Conservation (phyloP, 345 rosid species). For the Populus simonii region DNA sequence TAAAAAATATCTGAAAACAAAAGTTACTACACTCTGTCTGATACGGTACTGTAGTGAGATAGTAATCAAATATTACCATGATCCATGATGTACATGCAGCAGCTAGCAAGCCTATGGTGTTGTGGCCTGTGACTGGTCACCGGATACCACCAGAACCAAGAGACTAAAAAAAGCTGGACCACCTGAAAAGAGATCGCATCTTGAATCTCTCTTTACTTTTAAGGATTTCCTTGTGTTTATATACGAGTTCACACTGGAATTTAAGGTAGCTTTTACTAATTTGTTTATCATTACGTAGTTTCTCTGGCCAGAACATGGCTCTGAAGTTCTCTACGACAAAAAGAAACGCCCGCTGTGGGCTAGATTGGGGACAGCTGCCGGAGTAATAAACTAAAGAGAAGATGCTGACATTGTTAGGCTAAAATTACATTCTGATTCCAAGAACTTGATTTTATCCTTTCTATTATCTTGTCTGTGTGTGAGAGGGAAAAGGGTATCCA, state of each 20-base stretch:
- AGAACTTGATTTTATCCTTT: background rate
- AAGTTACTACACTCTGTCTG: too few species aligned
- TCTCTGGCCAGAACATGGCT: too few species aligned
- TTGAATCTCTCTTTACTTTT: background rate
- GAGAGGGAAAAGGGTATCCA: background rate
- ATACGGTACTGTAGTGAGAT: too few species aligned
- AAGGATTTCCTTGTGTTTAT: background rate
- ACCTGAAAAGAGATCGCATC: background rate
- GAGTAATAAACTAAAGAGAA: slow-evolving; percentile 1
- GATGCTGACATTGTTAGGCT: background rate
- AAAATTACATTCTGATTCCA: slow-evolving; percentile 1
- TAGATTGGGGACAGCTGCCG: background rate
- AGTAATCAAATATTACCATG: too few species aligned
- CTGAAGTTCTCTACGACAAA: background rate
- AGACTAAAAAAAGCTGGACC: background rate
- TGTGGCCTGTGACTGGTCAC: background rate
- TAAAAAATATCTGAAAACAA: too few species aligned
- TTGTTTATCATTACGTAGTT: background rate
- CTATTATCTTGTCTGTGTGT: background rate
- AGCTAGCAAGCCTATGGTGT: background rate
- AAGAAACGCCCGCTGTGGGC: background rate
- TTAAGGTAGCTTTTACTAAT: background rate
- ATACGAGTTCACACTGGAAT: background rate
- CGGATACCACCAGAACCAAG: background rate
- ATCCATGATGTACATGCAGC: background rate